A percentile compares a stretch with the other conserved stretches of the same genome.
Evolutionary conservation across 768 basidiomycete species (phyloP).

Genomic region (Coprinopsis strossmayeri): DNA sequence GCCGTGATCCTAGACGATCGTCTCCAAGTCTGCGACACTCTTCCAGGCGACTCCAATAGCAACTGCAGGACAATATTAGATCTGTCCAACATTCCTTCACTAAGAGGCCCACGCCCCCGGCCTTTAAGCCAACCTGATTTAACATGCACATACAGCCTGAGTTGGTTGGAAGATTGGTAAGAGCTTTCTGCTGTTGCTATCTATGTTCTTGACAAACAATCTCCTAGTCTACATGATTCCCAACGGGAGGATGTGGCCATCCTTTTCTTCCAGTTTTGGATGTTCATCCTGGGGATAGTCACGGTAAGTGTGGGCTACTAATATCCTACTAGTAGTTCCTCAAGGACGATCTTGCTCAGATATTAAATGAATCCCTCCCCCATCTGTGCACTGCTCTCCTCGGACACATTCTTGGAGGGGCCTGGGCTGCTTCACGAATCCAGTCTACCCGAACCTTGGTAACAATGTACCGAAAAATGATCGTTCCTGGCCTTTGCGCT

Average conservation of each 20-base stretch:
- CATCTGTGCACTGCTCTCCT: conserved; percentile 40
- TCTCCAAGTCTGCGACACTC: conserved; percentile 31
- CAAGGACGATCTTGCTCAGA: conserved; percentile 19
- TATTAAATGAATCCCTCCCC: conserved; percentile 46
- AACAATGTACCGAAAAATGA: conserved; percentile 24
- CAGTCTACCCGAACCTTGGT: conserved; percentile 24
- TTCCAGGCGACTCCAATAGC: conserved; percentile 26
- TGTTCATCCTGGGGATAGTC: conserved; percentile 36
- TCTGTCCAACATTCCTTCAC: too few relatives aligned
- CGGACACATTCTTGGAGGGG: conserved; percentile 39
- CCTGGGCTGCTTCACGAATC: conserved; percentile 41
- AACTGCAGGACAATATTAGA: too few relatives aligned
- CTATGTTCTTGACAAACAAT: not conserved
- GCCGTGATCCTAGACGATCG: conserved; percentile 18
- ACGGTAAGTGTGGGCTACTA: conserved; percentile 32
- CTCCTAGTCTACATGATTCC: conserved; percentile 28
- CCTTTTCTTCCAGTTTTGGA: conserved; percentile 41
- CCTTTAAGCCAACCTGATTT: not conserved
- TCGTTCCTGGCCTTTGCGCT: conserved; percentile 32
- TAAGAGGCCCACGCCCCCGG: too few relatives aligned
- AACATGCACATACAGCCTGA: conserved; percentile 31
- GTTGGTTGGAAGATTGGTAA: conserved; percentile 41
- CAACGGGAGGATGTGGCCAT: conserved; percentile 44
- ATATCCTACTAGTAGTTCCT: not conserved
- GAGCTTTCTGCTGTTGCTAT: conserved; percentile 13